Base-by-base conservation (phyloP, 2,329 filamentous ascomycete genomes). In the Ophiocordyceps camponoti-rufipedis region DNA sequence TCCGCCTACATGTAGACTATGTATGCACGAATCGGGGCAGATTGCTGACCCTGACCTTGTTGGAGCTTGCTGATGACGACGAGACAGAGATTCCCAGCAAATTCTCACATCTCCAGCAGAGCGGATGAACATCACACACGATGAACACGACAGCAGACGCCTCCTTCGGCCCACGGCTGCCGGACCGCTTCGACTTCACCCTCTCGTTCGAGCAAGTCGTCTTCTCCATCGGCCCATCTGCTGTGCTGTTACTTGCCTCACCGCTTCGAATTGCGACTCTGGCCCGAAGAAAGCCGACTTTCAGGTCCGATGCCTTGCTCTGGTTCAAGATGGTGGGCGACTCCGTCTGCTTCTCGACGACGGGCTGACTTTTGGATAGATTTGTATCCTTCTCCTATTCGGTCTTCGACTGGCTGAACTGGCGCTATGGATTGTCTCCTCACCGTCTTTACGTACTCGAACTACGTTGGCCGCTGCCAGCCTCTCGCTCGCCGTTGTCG, bases 141-240 rank as follows among this genome's bases (percentile, higher is more conserved):
- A 39, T 39, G 35, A 39, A 39, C 35, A 10, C 35, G 8, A 18
- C 35, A 18, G 35, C 35, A 39, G 47, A 50, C 44, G n/a, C 29
- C 18, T 39, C 28, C 1, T 49, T 51, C 23, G 48, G 49, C 28
- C 48, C 49, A 10, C 48, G 46, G 40, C 42, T 48, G 32, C 8
- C 8, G 16, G n/a, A 13, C 2, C 29, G 45, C 3, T 53, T 55
- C 42, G 52, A 55, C 49, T 53, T 54, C 31, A 55, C 52, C 18
- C 35, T 54, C 18, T 41, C 49, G 2, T 55, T 55, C 28, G 49
- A 53, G 41, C 50, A 54, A 6, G 33, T 40, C 7, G 40, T 54
- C n/a, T 40, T 55, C 14, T 47, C 50, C 12, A 48, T 51, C 14
- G 42, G 47, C 1, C 49, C 49, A 5, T 43, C 46, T 11, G 28